Conservation (phyloP, 306 rosid genomes). For the Glycine soja region DNA sequence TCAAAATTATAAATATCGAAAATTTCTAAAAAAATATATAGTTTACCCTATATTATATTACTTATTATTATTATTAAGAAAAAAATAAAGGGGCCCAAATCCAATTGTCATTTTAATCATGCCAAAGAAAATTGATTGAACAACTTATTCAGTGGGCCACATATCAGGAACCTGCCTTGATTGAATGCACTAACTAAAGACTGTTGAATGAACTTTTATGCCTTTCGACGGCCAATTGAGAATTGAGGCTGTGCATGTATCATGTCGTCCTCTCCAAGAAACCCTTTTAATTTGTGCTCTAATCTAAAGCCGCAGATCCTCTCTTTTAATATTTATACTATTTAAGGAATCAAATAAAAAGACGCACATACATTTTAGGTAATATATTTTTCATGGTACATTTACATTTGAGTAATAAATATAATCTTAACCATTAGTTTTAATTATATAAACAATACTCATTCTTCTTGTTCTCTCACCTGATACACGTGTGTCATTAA, state of each 20-base stretch:
- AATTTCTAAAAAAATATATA: no score
- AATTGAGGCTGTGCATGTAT: not conserved
- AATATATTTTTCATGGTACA: not conserved
- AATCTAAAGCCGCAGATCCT: not conserved
- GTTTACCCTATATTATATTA: no score
- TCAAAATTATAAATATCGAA: no score
- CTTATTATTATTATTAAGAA: no score
- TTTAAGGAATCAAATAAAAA: not conserved
- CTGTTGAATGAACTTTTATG: not conserved
- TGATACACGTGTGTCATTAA: not conserved
- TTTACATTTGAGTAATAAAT: not conserved
- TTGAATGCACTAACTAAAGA: not conserved
- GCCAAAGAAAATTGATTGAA: not conserved
- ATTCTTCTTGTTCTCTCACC: not conserved
- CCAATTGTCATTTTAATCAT: not conserved
- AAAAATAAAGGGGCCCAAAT: not conserved
- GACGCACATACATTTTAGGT: not conserved
- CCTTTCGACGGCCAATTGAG: not conserved
- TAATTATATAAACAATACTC: not conserved
- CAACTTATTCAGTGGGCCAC: conserved; percentile 18
- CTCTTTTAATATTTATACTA: not conserved
- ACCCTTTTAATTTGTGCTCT: not conserved
- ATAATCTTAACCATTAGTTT: not conserved
- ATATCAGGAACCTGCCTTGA: not conserved
- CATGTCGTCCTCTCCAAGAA: not conserved